Evolutionary conservation across 495 filamentous ascomycete genomes (phyloP).

Genomic region (Talaromyces thailandensis): DNA sequence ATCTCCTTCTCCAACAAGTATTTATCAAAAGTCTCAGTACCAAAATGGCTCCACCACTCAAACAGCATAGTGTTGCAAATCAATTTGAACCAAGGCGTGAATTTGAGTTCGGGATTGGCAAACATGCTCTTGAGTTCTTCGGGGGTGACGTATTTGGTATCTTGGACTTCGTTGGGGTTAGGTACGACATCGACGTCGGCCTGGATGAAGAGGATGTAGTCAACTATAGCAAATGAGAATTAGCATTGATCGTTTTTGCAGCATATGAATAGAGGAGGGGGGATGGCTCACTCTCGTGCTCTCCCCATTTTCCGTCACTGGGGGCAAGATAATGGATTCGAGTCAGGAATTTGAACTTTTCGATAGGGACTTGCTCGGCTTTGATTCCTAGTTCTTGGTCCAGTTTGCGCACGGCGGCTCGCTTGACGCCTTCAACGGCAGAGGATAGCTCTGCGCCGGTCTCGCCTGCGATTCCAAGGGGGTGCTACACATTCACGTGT

Average conservation of each 20-base stretch:
- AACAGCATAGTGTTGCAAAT: slow-evolving; percentile 97
- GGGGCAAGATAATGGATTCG: slow-evolving; percentile 97
- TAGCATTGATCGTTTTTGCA: not conserved
- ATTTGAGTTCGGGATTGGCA: slow-evolving; percentile 64
- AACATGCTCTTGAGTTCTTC: slow-evolving; percentile 83
- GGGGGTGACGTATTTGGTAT: slow-evolving; percentile 70
- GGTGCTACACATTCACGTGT: slow-evolving; percentile 40
- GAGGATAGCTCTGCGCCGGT: slow-evolving; percentile 76
- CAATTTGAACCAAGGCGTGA: slow-evolving; percentile 99
- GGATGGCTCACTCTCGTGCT: slow-evolving; percentile 80
- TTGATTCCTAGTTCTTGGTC: slow-evolving; percentile 93
- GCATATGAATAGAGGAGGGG: not conserved
- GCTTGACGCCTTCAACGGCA: slow-evolving; percentile 74
- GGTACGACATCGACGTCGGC: slow-evolving; percentile 72
- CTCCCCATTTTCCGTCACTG: slow-evolving; percentile 95
- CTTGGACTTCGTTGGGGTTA: slow-evolving; percentile 84
- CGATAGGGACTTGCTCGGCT: slow-evolving; percentile 78
- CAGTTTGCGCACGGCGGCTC: slow-evolving; percentile 86
- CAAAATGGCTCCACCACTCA: slow-evolving; percentile 93
- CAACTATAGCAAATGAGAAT: slow-evolving; percentile 47
- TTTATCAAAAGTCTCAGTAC: slow-evolving; percentile 64
- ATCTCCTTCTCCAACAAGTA: slow-evolving; percentile 83
- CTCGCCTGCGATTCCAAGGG: slow-evolving; percentile 83
- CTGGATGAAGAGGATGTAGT: slow-evolving; percentile 99
- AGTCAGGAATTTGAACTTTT: slow-evolving; percentile 89